phyloP scores from a whole-genome alignment of 768 basidiomycete species.

The Lentinula edodes region DNA sequence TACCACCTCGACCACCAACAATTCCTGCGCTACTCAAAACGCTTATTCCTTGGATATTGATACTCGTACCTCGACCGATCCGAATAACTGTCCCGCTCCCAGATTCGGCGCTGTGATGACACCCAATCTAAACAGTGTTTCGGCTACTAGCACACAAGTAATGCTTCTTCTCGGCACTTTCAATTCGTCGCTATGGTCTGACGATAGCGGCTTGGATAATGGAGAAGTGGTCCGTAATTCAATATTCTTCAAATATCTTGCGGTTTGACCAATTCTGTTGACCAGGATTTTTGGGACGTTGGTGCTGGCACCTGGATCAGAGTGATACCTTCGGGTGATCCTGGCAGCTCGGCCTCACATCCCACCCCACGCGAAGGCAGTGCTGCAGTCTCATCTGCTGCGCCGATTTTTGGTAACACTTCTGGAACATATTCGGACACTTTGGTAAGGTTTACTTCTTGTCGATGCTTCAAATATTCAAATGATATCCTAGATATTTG shows the following conservation, averaged over 20 bases:
- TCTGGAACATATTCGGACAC: constrained; percentile 54
- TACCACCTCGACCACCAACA: constrained; percentile 28
- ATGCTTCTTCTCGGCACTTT: constrained; percentile 68
- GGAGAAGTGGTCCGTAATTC: constrained; percentile 65
- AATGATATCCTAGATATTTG: constrained; percentile 45
- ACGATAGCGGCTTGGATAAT: constrained; percentile 48
- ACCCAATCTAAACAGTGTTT: constrained; percentile 53
- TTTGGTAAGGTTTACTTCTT: constrained; percentile 30
- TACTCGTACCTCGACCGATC: constrained; percentile 27
- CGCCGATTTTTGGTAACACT: constrained; percentile 51
- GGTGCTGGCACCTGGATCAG: constrained; percentile 65
- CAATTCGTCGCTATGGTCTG: constrained; percentile 61
- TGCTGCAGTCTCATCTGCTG: constrained; percentile 48
- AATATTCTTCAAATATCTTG: neutral
- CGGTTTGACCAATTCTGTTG: constrained; percentile 3
- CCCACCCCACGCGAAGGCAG: constrained; percentile 72
- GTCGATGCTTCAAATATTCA: neutral
- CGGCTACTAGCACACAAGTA: constrained; percentile 50
- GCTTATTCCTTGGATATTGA: constrained; percentile 52
- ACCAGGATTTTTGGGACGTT: constrained; percentile 56
- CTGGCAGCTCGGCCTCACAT: constrained; percentile 38
- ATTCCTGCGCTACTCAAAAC: constrained; percentile 53
- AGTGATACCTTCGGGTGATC: constrained; percentile 72
- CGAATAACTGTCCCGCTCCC: constrained; percentile 58
- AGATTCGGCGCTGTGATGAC: constrained; percentile 54